Evolutionary conservation across 1,284 basidiomycete genomes (phyloP), one percentile per base, ranked within the genome.

Genomic region (Xerocomus minutiporus): DNA sequence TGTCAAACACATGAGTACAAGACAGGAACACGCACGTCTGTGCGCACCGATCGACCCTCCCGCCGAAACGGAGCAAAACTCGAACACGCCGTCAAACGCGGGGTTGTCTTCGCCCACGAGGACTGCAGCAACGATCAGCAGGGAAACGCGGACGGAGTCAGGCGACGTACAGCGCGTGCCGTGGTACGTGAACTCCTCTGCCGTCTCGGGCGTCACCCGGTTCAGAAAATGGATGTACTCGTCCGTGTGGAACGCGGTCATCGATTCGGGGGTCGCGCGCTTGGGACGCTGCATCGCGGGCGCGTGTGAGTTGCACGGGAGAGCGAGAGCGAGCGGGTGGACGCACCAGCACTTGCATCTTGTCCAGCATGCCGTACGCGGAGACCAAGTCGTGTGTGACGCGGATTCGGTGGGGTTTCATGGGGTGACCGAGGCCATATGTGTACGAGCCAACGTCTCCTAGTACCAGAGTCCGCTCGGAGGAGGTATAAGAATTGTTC

Each of bases 221-320:
- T 83, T 80, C 28, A 99, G 75, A 61, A 98, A 95, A 62, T 97
- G 84, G 57, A 99, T 83, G 71, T 97, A 98, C 76, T 99, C 96
- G 74, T 99, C 96, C 11, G 95, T 96, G 71, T 99, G 97, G 69
- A 99, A 99, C 17, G 85, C 75, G 4, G 91, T 89, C 89, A 99
- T 92, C 46, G 85, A 80, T 63, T 89, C 84, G 11, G 87, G 83
- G 0, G 85, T 82, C 2, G 94, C 90, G 39, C 93, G 81, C 66
- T 82, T 84, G 1, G 97, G 88, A 63, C 82, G 82, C 91, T 93
- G 66, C 36, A 8, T 34, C 5, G n/a, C 36, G 36, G 32, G 34
- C 20, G 42, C 32, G 53, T 40, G 44, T 53, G 23, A 43, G 51
- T 11, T 17, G 13, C 5, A 20, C 15, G 9, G 17, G 35, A 17